phyloP scores from a whole-genome alignment of 805 yeast species.

The Cephaloascus albidus region DNA sequence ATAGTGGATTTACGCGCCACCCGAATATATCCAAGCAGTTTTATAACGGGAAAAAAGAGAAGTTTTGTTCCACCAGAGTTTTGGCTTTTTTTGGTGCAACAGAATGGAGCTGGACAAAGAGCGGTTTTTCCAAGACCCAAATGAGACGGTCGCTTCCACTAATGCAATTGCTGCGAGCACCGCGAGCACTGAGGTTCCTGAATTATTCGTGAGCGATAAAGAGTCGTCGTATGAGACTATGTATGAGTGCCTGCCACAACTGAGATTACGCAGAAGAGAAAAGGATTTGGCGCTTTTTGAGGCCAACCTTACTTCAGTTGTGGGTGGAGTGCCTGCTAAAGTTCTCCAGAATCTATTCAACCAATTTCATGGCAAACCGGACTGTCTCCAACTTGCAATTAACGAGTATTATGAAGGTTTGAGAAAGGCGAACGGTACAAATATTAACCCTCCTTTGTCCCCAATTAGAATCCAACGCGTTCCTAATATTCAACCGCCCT shows the following conservation, averaged over 20 bases:
- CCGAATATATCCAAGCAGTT: too few relatives aligned
- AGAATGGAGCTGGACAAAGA: not conserved
- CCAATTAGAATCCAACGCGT: not conserved
- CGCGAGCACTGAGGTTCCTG: too few relatives aligned
- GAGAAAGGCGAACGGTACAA: not conserved
- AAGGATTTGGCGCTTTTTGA: not conserved
- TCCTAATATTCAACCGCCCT: not conserved
- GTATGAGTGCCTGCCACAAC: not conserved
- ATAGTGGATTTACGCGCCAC: too few relatives aligned
- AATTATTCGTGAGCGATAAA: not conserved
- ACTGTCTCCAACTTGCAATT: not conserved
- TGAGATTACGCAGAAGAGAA: not conserved
- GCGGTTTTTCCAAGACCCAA: not conserved
- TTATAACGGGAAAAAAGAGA: too few relatives aligned
- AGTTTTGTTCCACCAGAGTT: too few relatives aligned
- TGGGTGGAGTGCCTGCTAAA: not conserved
- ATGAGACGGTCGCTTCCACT: too few relatives aligned
- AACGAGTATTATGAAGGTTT: not conserved
- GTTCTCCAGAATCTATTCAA: not conserved
- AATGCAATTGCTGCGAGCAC: too few relatives aligned
- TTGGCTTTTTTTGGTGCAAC: too few relatives aligned
- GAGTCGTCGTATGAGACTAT: not conserved
- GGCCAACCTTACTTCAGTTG: not conserved
- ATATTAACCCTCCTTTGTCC: not conserved
- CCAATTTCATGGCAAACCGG: not conserved